Percentiles rank a stretch among this genome's conserved stretches.
Conservation (phyloP, 371 early-diverging fungal species). For the Phascolomyces articulosus region DNA sequence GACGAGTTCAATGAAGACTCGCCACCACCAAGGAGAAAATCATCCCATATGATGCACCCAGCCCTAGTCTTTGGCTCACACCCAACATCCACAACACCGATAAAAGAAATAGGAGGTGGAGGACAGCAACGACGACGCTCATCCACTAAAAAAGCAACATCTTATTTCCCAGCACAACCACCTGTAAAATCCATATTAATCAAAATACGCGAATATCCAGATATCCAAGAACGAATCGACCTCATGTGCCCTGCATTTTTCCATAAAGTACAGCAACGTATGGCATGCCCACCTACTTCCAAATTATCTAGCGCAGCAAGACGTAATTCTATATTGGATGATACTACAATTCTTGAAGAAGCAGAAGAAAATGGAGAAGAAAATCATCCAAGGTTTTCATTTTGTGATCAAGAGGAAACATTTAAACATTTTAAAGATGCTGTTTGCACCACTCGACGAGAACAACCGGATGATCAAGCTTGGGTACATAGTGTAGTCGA, state of each 20-base stretch:
- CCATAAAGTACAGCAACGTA: slow-evolving; percentile 33
- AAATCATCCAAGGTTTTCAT: slow-evolving; percentile 15
- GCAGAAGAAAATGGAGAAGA: slow-evolving; percentile 11
- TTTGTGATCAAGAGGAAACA: slow-evolving; percentile 14
- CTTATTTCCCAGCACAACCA: background rate
- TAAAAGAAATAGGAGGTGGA: background rate
- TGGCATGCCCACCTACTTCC: slow-evolving; percentile 34
- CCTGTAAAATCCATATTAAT: slow-evolving; percentile 3
- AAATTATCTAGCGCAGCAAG: slow-evolving; percentile 27
- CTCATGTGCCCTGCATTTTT: slow-evolving; percentile 39
- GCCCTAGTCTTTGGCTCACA: background rate
- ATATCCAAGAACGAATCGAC: slow-evolving; percentile 30
- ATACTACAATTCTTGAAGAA: slow-evolving; percentile 27
- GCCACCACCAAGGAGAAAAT: slow-evolving; percentile 5
- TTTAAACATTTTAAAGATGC: slow-evolving; percentile 23
- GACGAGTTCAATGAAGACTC: slow-evolving; percentile 16
- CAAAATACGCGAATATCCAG: slow-evolving; percentile 34
- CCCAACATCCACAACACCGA: background rate
- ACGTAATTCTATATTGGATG: slow-evolving; percentile 43
- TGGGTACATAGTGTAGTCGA: slow-evolving; percentile 39
- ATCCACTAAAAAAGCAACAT: too few species aligned
- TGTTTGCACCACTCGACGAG: slow-evolving; percentile 33
- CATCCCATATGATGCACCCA: slow-evolving; percentile 9
- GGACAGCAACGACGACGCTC: too few species aligned
- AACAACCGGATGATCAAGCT: slow-evolving; percentile 46